Conservation (phyloP, 495 filamentous ascomycete genomes). For the Aspergillus nidulans region DNA sequence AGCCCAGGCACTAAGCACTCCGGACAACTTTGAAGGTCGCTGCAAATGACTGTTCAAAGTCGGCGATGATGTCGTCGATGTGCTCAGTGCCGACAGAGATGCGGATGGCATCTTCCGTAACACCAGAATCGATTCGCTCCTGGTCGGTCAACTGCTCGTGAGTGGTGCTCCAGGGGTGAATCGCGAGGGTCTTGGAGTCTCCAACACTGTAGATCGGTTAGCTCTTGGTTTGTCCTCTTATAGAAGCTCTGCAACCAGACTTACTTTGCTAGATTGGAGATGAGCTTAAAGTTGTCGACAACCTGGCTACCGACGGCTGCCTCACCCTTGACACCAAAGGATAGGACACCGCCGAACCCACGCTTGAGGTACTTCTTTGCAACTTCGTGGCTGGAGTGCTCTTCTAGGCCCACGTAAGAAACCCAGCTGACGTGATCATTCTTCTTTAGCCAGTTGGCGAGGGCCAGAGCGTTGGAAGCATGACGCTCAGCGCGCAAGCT, state of each 20-base stretch:
- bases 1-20: background rate
- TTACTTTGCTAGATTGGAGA: conserved; percentile 86
- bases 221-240: background rate
- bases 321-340: conserved; percentile 90
- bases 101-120: conserved; percentile 89
- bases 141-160: conserved; percentile 88
- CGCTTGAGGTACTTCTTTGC: conserved; percentile 88
- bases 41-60: conserved; percentile 90
- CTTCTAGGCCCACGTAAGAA: conserved; percentile 84
- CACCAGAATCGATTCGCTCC: conserved; percentile 77
- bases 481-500: conserved; percentile 83
- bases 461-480: conserved; percentile 73
- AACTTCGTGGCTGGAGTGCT: conserved; percentile 69
- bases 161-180: conserved; percentile 95
- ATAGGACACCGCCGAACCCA: conserved; percentile 89
- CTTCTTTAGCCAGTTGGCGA: conserved; percentile 81
- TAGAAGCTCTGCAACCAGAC: conserved; percentile 2
- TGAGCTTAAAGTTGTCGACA: conserved; percentile 91
- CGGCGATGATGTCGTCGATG: conserved; percentile 95
- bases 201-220: conserved; percentile 48
- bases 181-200: conserved; percentile 81
- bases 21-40: conserved; percentile 26
- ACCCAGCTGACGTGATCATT: conserved; percentile 89
- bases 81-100: conserved; percentile 97
- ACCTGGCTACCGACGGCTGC: conserved; percentile 75